Percentiles rank a stretch among this genome's conserved stretches.
Conservation (phyloP, 1,284 basidiomycete species). For the Ustilago trichophora region DNA sequence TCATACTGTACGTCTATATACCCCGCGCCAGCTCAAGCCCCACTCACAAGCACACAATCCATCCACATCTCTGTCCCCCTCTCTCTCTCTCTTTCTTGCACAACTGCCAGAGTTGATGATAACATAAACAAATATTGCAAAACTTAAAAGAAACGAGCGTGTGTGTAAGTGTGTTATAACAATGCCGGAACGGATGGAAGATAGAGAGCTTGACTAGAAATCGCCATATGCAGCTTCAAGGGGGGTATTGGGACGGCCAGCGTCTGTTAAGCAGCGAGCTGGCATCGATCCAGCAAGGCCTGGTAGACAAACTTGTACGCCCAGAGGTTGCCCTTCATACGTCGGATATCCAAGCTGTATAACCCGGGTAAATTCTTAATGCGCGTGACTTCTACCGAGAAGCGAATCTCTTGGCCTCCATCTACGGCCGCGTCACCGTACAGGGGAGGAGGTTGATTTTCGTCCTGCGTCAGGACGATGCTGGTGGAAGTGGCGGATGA, state of each 20-base stretch:
- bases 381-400: conserved; percentile 63
- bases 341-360: conserved; percentile 64
- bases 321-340: conserved; percentile 64
- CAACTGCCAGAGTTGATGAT: no score
- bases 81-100: no score
- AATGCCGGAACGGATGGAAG: no score
- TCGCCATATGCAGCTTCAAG: no score
- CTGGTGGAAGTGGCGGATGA: conserved; percentile 18
- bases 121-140: no score
- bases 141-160: background rate
- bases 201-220: no score
- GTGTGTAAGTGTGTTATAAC: background rate
- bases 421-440: conserved; percentile 60
- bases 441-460: conserved; percentile 52
- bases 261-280: conserved; percentile 26
- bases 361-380: conserved; percentile 62
- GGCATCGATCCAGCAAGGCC: conserved; percentile 53
- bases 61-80: no score
- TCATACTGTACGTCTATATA: no score
- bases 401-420: conserved; percentile 64
- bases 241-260: no score
- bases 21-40: no score
- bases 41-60: no score
- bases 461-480: conserved; percentile 20
- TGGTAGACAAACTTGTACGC: conserved; percentile 65